Evolutionary conservation across 768 basidiomycete genomes (phyloP).

Genomic region (Lentinus brumalis): DNA sequence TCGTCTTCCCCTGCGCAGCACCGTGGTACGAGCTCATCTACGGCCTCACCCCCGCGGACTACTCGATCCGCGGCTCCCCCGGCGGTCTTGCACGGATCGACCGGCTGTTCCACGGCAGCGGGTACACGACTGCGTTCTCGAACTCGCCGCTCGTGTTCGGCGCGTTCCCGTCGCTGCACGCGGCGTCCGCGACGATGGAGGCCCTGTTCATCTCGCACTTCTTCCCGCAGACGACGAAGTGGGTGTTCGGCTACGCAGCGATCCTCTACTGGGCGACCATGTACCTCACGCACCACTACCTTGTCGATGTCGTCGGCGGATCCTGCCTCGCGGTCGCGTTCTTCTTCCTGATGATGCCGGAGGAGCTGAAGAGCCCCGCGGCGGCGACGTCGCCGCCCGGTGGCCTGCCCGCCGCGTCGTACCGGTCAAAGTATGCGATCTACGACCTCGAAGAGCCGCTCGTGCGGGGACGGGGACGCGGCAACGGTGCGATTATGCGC

Average conservation of each 20-base stretch:
- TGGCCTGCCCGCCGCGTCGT: conserved; percentile 34
- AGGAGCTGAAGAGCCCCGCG: conserved; percentile 63
- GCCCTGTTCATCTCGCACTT: conserved; percentile 94
- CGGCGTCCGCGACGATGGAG: conserved; percentile 87
- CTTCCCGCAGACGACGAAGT: conserved; percentile 72
- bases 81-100: conserved; percentile 95
- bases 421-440: conserved; percentile 67
- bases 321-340: conserved; percentile 84
- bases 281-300: conserved; percentile 98
- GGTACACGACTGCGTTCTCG: conserved; percentile 81
- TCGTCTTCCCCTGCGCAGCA: conserved; percentile 88
- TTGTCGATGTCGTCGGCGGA: conserved; percentile 95
- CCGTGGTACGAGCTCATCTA: conserved; percentile 99
- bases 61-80: conserved; percentile 88
- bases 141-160: conserved; percentile 94
- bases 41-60: conserved; percentile 93
- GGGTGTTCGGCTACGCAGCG: conserved; percentile 81
- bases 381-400: conserved; percentile 53
- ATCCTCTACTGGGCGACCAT: conserved; percentile 97
- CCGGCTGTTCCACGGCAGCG: conserved; percentile 71
- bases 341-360: conserved; percentile 89
- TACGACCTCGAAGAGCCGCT: conserved; percentile 74
- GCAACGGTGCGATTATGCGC: conserved; percentile 34
- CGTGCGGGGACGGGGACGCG: conserved; percentile 30
- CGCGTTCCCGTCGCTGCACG: conserved; percentile 93